A percentile compares a stretch with the other conserved stretches of the same genome.
These are phyloP conservation scores for Cyberlindnera galapagoensis DNA, from an alignment of 805 yeast species.

Conservation along the genomic window DNA sequence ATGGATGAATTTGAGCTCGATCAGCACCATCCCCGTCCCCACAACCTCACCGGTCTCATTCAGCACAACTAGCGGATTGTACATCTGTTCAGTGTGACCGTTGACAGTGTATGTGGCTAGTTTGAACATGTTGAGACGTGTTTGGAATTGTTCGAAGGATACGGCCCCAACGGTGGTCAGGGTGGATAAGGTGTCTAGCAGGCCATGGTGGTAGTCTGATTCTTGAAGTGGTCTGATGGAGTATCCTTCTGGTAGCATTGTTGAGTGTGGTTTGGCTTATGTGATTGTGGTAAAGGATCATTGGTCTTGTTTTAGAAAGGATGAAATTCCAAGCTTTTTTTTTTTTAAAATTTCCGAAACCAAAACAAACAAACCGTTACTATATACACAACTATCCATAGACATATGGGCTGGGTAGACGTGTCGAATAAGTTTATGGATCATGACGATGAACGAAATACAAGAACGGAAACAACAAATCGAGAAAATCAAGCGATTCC, in stretches of 20 bases:
- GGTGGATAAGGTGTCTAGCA: conserved; percentile 53
- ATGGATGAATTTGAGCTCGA: conserved; percentile 83
- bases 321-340: too few species aligned
- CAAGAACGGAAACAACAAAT: neutral
- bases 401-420: too few species aligned
- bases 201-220: conserved; percentile 57
- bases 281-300: too few species aligned
- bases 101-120: too few species aligned
- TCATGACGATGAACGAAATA: neutral
- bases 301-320: too few species aligned
- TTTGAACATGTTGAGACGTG: conserved; percentile 44
- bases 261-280: neutral
- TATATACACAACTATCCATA: too few species aligned
- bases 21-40: conserved; percentile 75
- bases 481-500: too few species aligned
- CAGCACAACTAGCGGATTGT: conserved; percentile 65
- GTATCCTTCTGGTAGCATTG: conserved; percentile 57
- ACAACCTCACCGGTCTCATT: conserved; percentile 44
- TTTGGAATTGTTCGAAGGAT: conserved; percentile 39
- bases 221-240: conserved; percentile 48
- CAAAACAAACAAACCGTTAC: too few species aligned
- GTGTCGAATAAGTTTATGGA: neutral
- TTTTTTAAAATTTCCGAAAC: too few species aligned
- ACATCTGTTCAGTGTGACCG: too few species aligned
- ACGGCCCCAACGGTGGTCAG: conserved; percentile 83